Evolutionary conservation across 2,329 filamentous ascomycete genomes (phyloP), one percentile per base, ranked within the genome.

Genomic region (Bretziella fagacearum): DNA sequence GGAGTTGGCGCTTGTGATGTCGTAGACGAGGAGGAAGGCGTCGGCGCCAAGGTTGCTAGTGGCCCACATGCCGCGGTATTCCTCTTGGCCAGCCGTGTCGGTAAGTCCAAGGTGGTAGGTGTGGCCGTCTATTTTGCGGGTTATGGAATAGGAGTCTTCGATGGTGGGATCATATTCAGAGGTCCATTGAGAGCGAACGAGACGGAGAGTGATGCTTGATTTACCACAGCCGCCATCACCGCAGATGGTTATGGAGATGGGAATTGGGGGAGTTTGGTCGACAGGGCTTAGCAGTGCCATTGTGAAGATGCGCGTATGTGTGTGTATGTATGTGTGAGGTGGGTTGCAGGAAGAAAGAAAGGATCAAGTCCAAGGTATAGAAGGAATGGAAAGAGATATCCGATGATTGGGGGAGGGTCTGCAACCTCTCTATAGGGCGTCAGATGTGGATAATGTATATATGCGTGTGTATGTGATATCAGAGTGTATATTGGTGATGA

Each of bases 41-140:
- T 91, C 84, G 52, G 81, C 80, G 58, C 75, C 72, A 13, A 89
- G 73, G 60, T 87, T 89, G 20, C 78, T 79, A 27, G 77, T 71
- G 1, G 81, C 82, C 84, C 84, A 91, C 68, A 91, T 83, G 55
- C 81, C 79, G 54, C 84, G 79, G 65, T 91, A 91, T 64, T 91
- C 84, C 64, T 91, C 84, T 61, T 91, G 84, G n/a, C 84, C 84
- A 22, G 84, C 84, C 1, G 84, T 89, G 66, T 91, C 84, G 51
- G 82, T 89, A 43, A 91, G 71, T 42, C 73, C 70, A 29, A 91
- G 76, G 61, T 84, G 80, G 69, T 87, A 89, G 44, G 75, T 77
- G 46, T 89, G 71, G 57, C 84, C 84, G 56, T 89, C 83, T 60
- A 91, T 77, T 55, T 71, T 74, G 54, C 84, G 81, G 43, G 83